These are phyloP conservation scores for Termitomyces sp. DNA, from an alignment of 768 basidiomycete species.

Conservation along the genomic window DNA sequence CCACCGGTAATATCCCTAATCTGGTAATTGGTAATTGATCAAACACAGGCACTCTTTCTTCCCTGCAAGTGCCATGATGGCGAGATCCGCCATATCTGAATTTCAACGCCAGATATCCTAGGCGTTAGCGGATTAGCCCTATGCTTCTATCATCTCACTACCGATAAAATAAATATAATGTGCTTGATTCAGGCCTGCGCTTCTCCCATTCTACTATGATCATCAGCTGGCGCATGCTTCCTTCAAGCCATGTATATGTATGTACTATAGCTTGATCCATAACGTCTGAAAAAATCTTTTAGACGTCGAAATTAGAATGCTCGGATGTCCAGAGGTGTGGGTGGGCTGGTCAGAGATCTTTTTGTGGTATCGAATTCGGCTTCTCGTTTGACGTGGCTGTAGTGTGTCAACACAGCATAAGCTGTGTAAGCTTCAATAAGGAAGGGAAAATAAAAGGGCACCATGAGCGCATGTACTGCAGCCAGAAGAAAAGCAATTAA, in stretches of 20 bases:
- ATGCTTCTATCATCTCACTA: too few species aligned
- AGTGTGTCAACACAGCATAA: neutral
- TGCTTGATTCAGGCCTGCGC: too few species aligned
- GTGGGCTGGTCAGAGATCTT: neutral
- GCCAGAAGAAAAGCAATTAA: neutral
- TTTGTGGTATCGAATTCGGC: neutral
- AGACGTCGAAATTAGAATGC: too few species aligned
- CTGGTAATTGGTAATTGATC: too few species aligned
- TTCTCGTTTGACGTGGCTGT: neutral
- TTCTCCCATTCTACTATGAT: neutral
- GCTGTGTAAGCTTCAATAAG: neutral
- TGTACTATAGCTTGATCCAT: neutral
- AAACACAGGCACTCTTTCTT: too few species aligned
- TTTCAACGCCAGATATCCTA: too few species aligned
- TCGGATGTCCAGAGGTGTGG: neutral
- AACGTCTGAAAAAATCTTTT: neutral
- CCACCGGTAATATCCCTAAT: too few species aligned
- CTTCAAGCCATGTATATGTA: neutral
- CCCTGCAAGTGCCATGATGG: too few species aligned
- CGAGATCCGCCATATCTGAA: too few species aligned
- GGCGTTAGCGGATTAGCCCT: too few species aligned
- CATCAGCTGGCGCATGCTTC: neutral
- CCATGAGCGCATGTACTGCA: neutral
- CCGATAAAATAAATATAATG: too few species aligned
- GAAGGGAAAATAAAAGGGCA: neutral